Conservation (phyloP, 106 monocot species). For the Triglochin maritima region DNA sequence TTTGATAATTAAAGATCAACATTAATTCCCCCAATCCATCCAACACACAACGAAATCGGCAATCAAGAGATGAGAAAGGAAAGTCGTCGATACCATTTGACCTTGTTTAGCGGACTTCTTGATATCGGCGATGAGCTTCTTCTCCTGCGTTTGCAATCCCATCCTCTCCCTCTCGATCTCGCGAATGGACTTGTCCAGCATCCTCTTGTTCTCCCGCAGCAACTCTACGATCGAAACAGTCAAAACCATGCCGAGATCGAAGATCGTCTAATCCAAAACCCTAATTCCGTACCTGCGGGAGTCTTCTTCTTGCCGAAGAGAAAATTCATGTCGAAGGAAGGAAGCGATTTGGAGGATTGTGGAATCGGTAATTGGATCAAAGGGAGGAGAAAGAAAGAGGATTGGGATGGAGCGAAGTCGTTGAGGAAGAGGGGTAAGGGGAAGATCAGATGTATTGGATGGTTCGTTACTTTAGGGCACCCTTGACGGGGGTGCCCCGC, state of each 20-base stretch:
- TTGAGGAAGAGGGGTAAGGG: no score
- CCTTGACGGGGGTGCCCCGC: no score
- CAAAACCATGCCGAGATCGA: neutral
- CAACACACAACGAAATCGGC: no score
- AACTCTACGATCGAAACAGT: constrained; percentile 31
- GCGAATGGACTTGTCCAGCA: constrained; percentile 79
- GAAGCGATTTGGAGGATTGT: neutral
- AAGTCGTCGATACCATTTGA: constrained; percentile 48
- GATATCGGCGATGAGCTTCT: constrained; percentile 84
- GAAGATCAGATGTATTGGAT: no score
- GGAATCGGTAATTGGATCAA: neutral
- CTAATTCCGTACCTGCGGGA: constrained; percentile 27
- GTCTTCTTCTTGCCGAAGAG: constrained; percentile 50
- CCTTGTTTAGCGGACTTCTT: constrained; percentile 94
- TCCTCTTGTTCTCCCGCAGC: constrained; percentile 92
- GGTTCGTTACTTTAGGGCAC: no score
- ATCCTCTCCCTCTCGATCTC: constrained; percentile 97
- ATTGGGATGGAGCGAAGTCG: no score
- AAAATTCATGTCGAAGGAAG: constrained; percentile 31
- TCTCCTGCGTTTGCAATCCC: constrained; percentile 74
- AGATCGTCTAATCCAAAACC: neutral
- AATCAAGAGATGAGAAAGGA: no score
- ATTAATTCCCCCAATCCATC: no score
- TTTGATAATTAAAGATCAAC: no score
- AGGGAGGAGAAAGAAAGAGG: neutral